Conservation (phyloP, 169 alveolate species). For the Plasmodium vivax region DNA sequence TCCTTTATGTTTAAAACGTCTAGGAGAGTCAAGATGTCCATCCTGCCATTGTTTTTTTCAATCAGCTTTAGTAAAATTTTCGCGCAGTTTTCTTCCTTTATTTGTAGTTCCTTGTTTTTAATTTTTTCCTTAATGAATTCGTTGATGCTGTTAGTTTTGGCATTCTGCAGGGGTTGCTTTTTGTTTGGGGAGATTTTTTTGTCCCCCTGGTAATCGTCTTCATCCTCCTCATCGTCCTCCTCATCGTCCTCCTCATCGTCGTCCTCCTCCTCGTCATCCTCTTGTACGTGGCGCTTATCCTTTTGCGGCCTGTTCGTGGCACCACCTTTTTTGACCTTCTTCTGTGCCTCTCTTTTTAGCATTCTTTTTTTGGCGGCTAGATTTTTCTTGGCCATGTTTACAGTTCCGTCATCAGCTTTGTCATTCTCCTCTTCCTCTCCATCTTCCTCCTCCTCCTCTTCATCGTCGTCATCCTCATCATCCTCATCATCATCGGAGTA, state of each 20-base stretch:
- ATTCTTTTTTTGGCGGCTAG: slow-evolving; percentile 10
- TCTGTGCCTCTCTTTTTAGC: slow-evolving; percentile 37
- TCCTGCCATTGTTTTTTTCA: slow-evolving; percentile 72
- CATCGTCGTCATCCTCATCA: slow-evolving; percentile 12
- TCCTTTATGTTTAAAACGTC: slow-evolving; percentile 72
- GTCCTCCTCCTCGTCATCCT: slow-evolving; percentile 30
- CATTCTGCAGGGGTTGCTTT: slow-evolving; percentile 37
- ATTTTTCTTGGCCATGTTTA: background rate
- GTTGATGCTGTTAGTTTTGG: slow-evolving; percentile 34
- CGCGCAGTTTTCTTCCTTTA: slow-evolving; percentile 70
- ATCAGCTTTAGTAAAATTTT: slow-evolving; percentile 56
- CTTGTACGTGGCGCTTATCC: slow-evolving; percentile 24
- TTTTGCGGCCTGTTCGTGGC: background rate
- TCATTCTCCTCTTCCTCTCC: background rate
- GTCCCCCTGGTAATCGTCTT: slow-evolving; percentile 32
- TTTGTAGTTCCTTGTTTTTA: slow-evolving; percentile 69
- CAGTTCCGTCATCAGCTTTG: background rate
- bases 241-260: slow-evolving; percentile 62
- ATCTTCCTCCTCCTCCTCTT: background rate
- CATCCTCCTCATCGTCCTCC: slow-evolving; percentile 72
- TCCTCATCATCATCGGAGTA: slow-evolving; percentile 73
- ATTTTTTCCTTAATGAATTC: slow-evolving; percentile 65
- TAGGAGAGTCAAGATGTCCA: slow-evolving; percentile 44
- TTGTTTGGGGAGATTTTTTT: background rate
- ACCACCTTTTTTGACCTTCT: slow-evolving; percentile 15